Base-by-base conservation (phyloP, 495 filamentous ascomycete species). In the Xylaria bambusicola region DNA sequence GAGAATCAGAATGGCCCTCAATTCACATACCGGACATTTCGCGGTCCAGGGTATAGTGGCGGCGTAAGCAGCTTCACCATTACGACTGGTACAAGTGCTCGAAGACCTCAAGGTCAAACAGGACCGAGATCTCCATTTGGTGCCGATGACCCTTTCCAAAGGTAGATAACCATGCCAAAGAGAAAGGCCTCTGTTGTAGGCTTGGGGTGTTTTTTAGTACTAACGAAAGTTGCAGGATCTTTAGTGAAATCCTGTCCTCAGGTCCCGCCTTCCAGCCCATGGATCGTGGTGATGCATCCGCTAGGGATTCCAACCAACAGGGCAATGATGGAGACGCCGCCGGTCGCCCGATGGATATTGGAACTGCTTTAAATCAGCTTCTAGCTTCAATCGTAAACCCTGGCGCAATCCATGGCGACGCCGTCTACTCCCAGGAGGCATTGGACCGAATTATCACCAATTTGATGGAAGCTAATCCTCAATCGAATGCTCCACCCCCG, bases 351-450 rank as follows among this genome's bases (percentile, higher is more conserved):
- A 12, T 56, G 2, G 65, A 64, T 40, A 67, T 80, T 6, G 59
- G 58, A 10, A 50, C 61, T 13, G 64, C 64, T 6, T 64, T 80
- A 12, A 73, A 72, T 17, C 71, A 78, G 17, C 61, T 80, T 13
- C 62, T 89, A 38, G 70, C 73, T 24, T 71, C 75, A 5, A 61
- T 93, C 35, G 70, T 92, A 38, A 85, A 84, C 61, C 77, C 87
- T 29, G 71, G 72, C 29, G 84, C 78, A 7, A 78, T 80, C 5
- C 78, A 82, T 53, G 91, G 91, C 13, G 93, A 98, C 71, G 90
- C 86, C n/a, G 94, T 97, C 1, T 96, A 91, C 66, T 86, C 88
- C 1, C 91, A 97, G 75, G 92, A 94, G 74, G 92, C 90, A 13
- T 75, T 98, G 0, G 93, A 98, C 70, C 85, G 89, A 31, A 88